Conservation (phyloP, 345 rosid genomes). For the Populus ilicifolia region DNA sequence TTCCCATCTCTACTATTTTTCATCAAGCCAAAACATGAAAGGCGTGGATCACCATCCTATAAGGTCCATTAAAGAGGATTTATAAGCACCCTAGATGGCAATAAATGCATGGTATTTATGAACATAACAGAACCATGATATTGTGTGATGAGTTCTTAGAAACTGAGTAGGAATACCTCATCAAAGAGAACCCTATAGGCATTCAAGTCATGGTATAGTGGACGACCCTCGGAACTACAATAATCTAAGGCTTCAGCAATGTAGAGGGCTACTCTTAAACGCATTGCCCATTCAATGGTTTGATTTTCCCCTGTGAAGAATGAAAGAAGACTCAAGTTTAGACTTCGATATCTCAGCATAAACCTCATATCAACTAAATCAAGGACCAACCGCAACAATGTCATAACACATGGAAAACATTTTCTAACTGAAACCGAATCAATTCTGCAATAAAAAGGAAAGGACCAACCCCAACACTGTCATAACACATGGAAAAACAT, state of each 20-base stretch:
- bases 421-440: background rate
- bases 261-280: slow-evolving; percentile 80
- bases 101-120: background rate
- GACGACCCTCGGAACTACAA: slow-evolving; percentile 71
- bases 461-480: background rate
- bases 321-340: slow-evolving; percentile 16
- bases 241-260: slow-evolving; percentile 93
- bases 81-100: background rate
- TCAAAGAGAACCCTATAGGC: slow-evolving; percentile 97
- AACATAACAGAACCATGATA: background rate
- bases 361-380: background rate
- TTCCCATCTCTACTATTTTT: slow-evolving; percentile 91
- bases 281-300: slow-evolving; percentile 95
- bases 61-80: slow-evolving; percentile 19
- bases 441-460: background rate
- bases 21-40: slow-evolving; percentile 97
- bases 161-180: slow-evolving; percentile 51
- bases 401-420: background rate
- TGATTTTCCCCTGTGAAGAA: slow-evolving; percentile 80
- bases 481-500: background rate
- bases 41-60: slow-evolving; percentile 96
- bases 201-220: slow-evolving; percentile 91
- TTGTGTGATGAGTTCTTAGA: background rate
- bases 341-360: background rate
- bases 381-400: background rate